Base-by-base conservation (phyloP, 2,329 filamentous ascomycete species). In the Stylonectria norvegica region DNA sequence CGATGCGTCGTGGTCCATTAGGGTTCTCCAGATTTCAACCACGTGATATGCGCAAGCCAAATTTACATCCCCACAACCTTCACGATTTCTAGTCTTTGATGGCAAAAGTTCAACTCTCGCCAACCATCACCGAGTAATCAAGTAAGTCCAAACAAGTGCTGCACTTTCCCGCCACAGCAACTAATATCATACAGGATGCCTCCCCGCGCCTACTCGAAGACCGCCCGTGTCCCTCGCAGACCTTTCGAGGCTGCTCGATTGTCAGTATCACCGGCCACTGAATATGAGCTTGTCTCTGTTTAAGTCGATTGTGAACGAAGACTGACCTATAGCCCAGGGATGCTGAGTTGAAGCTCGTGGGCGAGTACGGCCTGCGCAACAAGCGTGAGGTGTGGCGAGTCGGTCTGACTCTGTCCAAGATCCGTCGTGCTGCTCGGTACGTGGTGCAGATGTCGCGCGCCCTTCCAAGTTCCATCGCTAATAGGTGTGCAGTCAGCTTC, bases 341-440 rank as follows among this genome's bases (percentile, higher is more conserved):
- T 81, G 89, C 90, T 69, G 93, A 98, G 81, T 79, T 98, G 76
- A 98, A 98, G 87, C 86, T 93, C 75, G 91, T 98, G 67, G 93
- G 93, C 77, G 93, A 98, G 81, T 98, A 94, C 82, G 93, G 93
- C 78, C 89, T 98, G 66, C 88, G 90, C 78, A 98, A 98, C 83
- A 98, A 98, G 89, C 91, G 93, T 81, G 93, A 98, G 83, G 93
- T 98, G 70, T 98, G 93, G 93, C 89, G 93, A 76, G 93, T 98
- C 76, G 85, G 89, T 83, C 86, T 98, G 75, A 96, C 91, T 68
- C 86, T 98, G 69, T 97, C 93, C 79, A 97, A 97, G 86, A 98
- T 98, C 68, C 93, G 93, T 90, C 93, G 93, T 95, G 93, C 93
- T 85, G 93, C 93, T 72, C 93, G 93, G 91, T 96, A 87, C 46